phyloP scores from a whole-genome alignment of 805 yeast genomes.

The Candida sphagnicola region DNA sequence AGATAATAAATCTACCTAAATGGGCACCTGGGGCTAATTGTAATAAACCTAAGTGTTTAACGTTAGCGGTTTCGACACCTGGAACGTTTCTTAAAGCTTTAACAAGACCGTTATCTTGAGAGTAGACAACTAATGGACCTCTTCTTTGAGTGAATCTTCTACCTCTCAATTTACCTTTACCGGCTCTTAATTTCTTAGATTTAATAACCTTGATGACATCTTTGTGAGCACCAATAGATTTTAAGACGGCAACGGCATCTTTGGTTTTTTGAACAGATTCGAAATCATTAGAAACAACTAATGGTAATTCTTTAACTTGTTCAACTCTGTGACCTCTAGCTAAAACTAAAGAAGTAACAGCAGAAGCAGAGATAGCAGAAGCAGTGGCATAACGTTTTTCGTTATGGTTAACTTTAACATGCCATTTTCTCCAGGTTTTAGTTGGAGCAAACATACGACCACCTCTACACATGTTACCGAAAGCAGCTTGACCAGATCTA shows the following conservation, averaged over 20 bases:
- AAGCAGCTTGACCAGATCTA: constrained; percentile 99
- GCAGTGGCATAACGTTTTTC: constrained; percentile 99
- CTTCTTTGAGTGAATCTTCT: constrained; percentile 99
- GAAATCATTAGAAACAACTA: constrained; percentile 89
- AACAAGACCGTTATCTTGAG: constrained; percentile 94
- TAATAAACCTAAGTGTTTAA: constrained; percentile 86
- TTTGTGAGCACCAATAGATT: constrained; percentile 98
- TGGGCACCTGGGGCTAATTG: constrained; percentile 99
- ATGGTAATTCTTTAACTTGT: constrained; percentile 96
- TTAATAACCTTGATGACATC: constrained; percentile 97
- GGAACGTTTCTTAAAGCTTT: constrained; percentile 99
- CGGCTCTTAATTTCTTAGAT: constrained; percentile 99
- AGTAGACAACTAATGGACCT: constrained; percentile 99
- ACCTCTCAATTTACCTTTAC: constrained; percentile 99
- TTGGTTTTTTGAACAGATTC: constrained; percentile 95
- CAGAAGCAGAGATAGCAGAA: constrained; percentile 98
- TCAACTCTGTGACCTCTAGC: constrained; percentile 99
- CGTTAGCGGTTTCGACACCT: constrained; percentile 98
- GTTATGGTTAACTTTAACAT: constrained; percentile 99
- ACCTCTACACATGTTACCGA: constrained; percentile 99
- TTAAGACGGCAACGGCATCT: constrained; percentile 97
- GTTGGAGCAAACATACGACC: constrained; percentile 99
- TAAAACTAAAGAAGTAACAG: constrained; percentile 95
- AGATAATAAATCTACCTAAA: constrained; percentile 98
- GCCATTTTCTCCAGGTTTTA: constrained; percentile 99